A percentile compares a stretch with the other conserved stretches of the same genome.
phyloP scores from a whole-genome alignment of 2,329 filamentous ascomycete genomes.

The Ambrosiella cleistominuta region DNA sequence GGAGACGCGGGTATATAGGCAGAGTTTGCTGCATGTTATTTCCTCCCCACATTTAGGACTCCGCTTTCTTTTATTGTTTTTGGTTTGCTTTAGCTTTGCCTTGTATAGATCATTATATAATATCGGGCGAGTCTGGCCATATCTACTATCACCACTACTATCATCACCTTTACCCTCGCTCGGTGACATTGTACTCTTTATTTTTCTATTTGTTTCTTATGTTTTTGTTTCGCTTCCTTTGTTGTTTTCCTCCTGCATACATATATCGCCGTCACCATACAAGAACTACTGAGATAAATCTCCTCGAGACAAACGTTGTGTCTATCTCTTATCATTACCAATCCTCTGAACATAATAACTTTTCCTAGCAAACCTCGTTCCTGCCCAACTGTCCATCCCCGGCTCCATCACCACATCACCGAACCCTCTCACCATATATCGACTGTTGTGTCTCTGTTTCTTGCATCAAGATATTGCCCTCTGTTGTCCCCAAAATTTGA shows the following conservation, averaged over 20 bases:
- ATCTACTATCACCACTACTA: background rate
- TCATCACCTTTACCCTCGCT: background rate
- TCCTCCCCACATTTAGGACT: too few relatives aligned
- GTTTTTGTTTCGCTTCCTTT: background rate
- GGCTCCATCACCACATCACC: too few relatives aligned
- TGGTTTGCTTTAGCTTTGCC: too few relatives aligned
- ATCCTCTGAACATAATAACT: background rate
- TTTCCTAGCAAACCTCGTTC: background rate
- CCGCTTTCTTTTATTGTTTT: background rate
- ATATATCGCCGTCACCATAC: slow-evolving; percentile 9
- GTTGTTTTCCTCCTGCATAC: background rate
- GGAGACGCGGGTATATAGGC: too few relatives aligned
- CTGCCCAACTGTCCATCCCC: background rate
- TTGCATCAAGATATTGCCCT: too few relatives aligned
- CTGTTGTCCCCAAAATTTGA: too few relatives aligned
- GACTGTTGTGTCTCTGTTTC: too few relatives aligned
- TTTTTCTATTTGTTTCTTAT: slow-evolving; percentile 1
- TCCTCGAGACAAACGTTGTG: background rate
- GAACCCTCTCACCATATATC: too few relatives aligned
- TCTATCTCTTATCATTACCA: background rate
- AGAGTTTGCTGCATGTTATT: too few relatives aligned
- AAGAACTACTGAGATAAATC: background rate
- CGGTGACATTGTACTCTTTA: background rate
- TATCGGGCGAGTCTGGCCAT: background rate
- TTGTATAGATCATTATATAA: too few relatives aligned